These are phyloP conservation scores for Cercospora sp. DNA, from an alignment of 2,329 filamentous ascomycete species.

Conservation along the genomic window DNA sequence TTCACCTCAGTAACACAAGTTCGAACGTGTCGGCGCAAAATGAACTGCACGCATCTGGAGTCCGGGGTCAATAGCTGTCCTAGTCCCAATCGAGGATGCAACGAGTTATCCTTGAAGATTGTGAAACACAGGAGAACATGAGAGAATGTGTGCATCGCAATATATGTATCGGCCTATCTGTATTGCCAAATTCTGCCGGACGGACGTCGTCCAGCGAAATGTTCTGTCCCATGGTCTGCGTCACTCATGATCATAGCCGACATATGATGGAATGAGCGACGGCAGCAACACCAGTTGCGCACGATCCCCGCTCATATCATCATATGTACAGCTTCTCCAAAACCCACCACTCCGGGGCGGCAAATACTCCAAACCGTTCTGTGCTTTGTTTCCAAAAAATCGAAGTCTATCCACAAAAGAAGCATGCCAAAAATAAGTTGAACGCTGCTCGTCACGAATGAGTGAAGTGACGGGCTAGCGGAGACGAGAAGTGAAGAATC, in stretches of 20 bases:
- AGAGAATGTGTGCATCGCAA: neutral
- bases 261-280: neutral
- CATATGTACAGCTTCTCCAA: slow-evolving; percentile 14
- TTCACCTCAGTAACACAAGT: neutral
- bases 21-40: neutral
- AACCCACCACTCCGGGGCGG: slow-evolving; percentile 7
- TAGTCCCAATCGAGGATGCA: neutral
- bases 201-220: slow-evolving; percentile 3
- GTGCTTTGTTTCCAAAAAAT: slow-evolving; percentile 5
- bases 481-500: slow-evolving; percentile 11
- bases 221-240: slow-evolving; percentile 11
- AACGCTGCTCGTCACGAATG: slow-evolving; percentile 11
- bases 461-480: slow-evolving; percentile 18
- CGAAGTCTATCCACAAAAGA: slow-evolving; percentile 24
- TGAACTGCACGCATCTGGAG: neutral
- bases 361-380: slow-evolving; percentile 15
- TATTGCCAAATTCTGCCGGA: slow-evolving; percentile 8
- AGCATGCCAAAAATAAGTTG: slow-evolving; percentile 23
- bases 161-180: slow-evolving; percentile 7
- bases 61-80: neutral
- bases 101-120: neutral
- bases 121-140: neutral
- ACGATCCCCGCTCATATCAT: neutral
- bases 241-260: slow-evolving; percentile 22
- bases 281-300: slow-evolving; percentile 23